Evolutionary conservation across 352 stramenopile genomes (phyloP).

Genomic region (Phytophthora cryptogea): DNA sequence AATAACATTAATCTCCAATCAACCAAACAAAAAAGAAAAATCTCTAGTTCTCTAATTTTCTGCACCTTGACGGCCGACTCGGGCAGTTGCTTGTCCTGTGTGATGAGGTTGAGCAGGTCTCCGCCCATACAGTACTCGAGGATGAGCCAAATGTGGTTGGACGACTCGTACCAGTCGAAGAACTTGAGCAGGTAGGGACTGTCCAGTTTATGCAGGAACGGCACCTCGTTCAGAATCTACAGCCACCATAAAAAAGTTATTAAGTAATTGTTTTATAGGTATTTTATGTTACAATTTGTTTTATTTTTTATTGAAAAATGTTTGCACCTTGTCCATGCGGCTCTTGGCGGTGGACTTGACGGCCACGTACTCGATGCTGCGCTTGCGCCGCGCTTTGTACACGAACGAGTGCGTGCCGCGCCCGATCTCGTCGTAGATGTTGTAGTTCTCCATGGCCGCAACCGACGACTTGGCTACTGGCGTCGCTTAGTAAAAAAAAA

Average conservation of each 20-base stretch:
- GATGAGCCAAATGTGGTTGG: conserved; percentile 96
- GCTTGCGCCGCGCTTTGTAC: conserved; percentile 93
- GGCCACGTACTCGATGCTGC: conserved; percentile 93
- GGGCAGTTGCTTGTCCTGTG: conserved; percentile 86
- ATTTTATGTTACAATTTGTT: background rate
- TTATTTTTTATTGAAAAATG: background rate
- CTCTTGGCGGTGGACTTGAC: conserved; percentile 93
- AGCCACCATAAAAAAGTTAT: conserved; percentile 1
- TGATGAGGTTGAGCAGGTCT: conserved; percentile 90
- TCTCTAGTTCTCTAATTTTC: background rate
- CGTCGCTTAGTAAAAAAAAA: conserved; percentile 7
- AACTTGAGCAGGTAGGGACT: conserved; percentile 91
- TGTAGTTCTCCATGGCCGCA: conserved; percentile 92
- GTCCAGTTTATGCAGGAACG: conserved; percentile 88
- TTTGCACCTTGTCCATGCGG: conserved; percentile 89
- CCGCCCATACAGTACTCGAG: conserved; percentile 94
- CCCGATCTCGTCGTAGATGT: conserved; percentile 94
- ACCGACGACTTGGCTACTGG: background rate
- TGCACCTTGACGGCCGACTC: conserved; percentile 74
- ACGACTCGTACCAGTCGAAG: conserved; percentile 96
- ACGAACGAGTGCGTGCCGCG: conserved; percentile 91
- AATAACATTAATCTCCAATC: background rate
- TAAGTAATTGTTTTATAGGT: background rate
- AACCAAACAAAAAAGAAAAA: background rate
- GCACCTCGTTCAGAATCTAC: conserved; percentile 87